These are phyloP conservation scores for Butyriboletus appendiculatus DNA, from an alignment of 1,284 basidiomycete genomes.

Conservation along the genomic window DNA sequence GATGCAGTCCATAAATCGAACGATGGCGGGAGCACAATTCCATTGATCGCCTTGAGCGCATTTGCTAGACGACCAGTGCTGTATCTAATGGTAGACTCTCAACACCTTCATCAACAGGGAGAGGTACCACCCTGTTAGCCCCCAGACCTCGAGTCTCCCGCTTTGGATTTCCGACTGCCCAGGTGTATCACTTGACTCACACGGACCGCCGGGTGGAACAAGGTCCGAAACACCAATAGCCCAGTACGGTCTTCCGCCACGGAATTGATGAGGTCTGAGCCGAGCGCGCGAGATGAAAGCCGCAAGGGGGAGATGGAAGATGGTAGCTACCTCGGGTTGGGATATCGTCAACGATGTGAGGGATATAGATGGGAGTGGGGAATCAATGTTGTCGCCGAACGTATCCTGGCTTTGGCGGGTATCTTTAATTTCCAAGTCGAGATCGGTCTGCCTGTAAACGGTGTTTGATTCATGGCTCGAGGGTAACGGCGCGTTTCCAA, in stretches of 20 bases:
- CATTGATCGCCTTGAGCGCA: not conserved
- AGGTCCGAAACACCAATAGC: constrained; percentile 70
- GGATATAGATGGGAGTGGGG: constrained; percentile 61
- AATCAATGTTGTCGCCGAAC: constrained; percentile 29
- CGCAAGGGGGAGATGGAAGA: constrained; percentile 69
- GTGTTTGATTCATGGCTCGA: not conserved
- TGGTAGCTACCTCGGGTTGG: constrained; percentile 62
- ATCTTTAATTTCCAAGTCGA: not conserved
- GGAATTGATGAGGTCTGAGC: constrained; percentile 55
- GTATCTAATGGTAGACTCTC: constrained; percentile 20
- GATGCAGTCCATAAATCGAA: not conserved
- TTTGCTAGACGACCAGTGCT: not conserved
- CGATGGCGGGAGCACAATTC: not conserved
- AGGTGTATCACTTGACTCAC: constrained; percentile 23
- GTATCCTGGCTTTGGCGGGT: not conserved
- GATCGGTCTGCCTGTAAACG: not conserved
- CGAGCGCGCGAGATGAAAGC: constrained; percentile 49
- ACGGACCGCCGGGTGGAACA: constrained; percentile 32
- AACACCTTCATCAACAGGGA: constrained; percentile 45
- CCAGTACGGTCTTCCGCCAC: constrained; percentile 61
- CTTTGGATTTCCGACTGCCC: constrained; percentile 32
- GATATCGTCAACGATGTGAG: constrained; percentile 55
- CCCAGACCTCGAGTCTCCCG: constrained; percentile 70
- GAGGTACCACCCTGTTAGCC: constrained; percentile 81
- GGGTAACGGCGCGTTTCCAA: not conserved